These are phyloP conservation scores for Entrophospora sp. DNA, from an alignment of 192 early-diverging fungal genomes.

Conservation along the genomic window DNA sequence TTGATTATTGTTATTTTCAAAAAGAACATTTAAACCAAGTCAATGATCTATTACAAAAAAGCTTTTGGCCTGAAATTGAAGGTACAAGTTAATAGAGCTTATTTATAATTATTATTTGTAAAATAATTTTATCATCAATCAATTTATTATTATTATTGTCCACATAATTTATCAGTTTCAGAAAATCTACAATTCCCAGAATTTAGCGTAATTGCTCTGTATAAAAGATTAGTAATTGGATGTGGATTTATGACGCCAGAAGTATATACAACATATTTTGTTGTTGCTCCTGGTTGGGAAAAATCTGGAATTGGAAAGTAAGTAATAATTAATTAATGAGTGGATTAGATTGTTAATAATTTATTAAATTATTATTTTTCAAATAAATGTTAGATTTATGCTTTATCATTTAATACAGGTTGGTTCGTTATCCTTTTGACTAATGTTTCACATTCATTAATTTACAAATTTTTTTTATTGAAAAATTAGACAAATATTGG, in stretches of 20 bases:
- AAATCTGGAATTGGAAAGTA: conserved; percentile 73
- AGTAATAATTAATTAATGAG: conserved; percentile 1
- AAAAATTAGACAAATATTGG: conserved; percentile 39
- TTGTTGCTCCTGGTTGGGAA: conserved; percentile 78
- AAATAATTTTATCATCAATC: too few relatives aligned
- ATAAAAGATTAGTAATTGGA: conserved; percentile 70
- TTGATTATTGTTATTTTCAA: conserved; percentile 78
- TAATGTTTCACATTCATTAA: background rate
- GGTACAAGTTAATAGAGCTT: conserved; percentile 29
- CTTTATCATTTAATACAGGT: conserved; percentile 76
- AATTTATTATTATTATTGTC: too few relatives aligned
- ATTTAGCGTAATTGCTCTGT: conserved; percentile 75
- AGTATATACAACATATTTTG: conserved; percentile 83
- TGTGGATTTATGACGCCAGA: conserved; percentile 91
- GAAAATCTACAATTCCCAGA: conserved; percentile 77
- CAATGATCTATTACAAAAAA: conserved; percentile 61
- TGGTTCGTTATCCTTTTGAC: background rate
- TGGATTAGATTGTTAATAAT: background rate
- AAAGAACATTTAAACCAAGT: conserved; percentile 58
- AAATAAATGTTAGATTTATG: conserved; percentile 49
- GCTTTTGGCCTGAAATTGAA: conserved; percentile 89
- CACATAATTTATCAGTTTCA: conserved; percentile 55
- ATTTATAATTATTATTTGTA: background rate
- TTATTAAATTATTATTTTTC: background rate
- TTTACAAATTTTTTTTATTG: background rate